Conservation (phyloP, 768 basidiomycete genomes). For the Russula earlei region DNA sequence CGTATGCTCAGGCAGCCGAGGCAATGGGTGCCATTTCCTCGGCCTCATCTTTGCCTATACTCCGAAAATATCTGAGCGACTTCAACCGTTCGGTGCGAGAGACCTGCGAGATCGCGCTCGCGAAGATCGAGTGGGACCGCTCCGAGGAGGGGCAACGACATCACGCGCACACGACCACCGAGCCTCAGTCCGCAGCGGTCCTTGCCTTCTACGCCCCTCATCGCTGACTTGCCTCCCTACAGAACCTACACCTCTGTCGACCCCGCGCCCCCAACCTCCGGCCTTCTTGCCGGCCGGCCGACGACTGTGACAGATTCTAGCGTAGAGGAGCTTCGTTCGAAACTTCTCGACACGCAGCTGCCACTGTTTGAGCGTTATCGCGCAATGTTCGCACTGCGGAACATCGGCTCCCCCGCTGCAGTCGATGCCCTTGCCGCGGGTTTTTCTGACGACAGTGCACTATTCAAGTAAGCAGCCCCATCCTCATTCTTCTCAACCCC, state of each 20-base stretch:
- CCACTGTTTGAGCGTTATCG: slow-evolving; percentile 90
- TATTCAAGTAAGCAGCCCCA: slow-evolving; percentile 82
- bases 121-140: slow-evolving; percentile 88
- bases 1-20: slow-evolving; percentile 72
- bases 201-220: background rate
- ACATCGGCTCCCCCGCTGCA: slow-evolving; percentile 78
- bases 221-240: background rate
- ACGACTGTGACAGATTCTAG: slow-evolving; percentile 35
- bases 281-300: slow-evolving; percentile 46
- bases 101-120: slow-evolving; percentile 95
- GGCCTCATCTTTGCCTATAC: slow-evolving; percentile 50
- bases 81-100: slow-evolving; percentile 71
- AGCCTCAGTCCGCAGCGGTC: slow-evolving; percentile 31
- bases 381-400: slow-evolving; percentile 96
- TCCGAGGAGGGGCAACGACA: slow-evolving; percentile 60
- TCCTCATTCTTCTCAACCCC: background rate
- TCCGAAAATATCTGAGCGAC: slow-evolving; percentile 66
- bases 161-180: slow-evolving; percentile 26
- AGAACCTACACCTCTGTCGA: slow-evolving; percentile 80
- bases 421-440: slow-evolving; percentile 88
- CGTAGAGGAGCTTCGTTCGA: slow-evolving; percentile 46
- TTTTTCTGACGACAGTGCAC: slow-evolving; percentile 77
- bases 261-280: slow-evolving; percentile 75
- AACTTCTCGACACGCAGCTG: slow-evolving; percentile 54
- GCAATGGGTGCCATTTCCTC: slow-evolving; percentile 92